Percentiles rank a stretch among this genome's conserved stretches.
phyloP scores from a whole-genome alignment of 2,329 filamentous ascomycete genomes.

The Paraphoma sp. region DNA sequence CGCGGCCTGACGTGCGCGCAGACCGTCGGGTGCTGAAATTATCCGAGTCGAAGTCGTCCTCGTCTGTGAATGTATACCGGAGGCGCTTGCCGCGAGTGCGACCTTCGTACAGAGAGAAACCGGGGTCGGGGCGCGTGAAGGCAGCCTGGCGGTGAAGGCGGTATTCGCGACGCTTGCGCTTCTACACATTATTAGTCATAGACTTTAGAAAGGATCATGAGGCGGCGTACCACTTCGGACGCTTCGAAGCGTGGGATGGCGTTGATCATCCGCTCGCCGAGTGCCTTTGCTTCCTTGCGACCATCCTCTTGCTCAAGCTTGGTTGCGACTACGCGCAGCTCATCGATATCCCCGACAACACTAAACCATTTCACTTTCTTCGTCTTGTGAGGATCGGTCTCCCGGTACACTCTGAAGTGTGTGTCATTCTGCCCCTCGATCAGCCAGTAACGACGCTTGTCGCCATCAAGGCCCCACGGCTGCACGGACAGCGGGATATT shows the following conservation, averaged over 20 bases:
- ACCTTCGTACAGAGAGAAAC: slow-evolving; percentile 93
- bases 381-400: slow-evolving; percentile 79
- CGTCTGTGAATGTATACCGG: slow-evolving; percentile 95
- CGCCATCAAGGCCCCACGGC: slow-evolving; percentile 86
- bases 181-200: slow-evolving; percentile 60
- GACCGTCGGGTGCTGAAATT: slow-evolving; percentile 70
- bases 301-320: slow-evolving; percentile 80
- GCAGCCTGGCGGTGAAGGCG: slow-evolving; percentile 83
- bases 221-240: slow-evolving; percentile 75
- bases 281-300: slow-evolving; percentile 77
- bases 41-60: slow-evolving; percentile 78
- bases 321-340: slow-evolving; percentile 75
- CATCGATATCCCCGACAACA: slow-evolving; percentile 88
- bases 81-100: slow-evolving; percentile 94
- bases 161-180: slow-evolving; percentile 92
- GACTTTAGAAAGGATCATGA: not conserved
- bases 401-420: slow-evolving; percentile 89
- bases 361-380: slow-evolving; percentile 88
- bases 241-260: slow-evolving; percentile 91
- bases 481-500: slow-evolving; percentile 92
- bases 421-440: slow-evolving; percentile 95
- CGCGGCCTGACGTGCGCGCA: slow-evolving; percentile 72
- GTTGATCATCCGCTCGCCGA: slow-evolving; percentile 77
- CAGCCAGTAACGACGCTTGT: slow-evolving; percentile 92
- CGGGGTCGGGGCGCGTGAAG: slow-evolving; percentile 85